Evolutionary conservation across 768 basidiomycete genomes (phyloP).

Genomic region (Suillus brevipes): DNA sequence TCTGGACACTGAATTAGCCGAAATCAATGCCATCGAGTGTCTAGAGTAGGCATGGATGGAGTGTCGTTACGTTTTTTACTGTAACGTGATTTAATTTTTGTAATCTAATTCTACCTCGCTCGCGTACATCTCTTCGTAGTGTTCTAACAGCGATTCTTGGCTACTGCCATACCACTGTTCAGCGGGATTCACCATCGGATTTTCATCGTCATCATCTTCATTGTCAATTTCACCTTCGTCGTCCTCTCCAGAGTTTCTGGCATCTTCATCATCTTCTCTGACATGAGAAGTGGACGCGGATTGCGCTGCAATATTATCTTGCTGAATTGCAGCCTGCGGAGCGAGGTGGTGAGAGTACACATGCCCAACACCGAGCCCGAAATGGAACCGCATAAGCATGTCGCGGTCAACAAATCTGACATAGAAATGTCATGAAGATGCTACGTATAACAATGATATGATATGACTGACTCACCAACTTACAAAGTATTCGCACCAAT

Average conservation of each 20-base stretch:
- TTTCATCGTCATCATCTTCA: too few relatives aligned
- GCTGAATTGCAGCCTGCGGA: too few relatives aligned
- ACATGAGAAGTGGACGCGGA: background rate
- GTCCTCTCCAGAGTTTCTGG: background rate
- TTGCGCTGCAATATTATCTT: background rate
- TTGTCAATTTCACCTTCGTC: too few relatives aligned
- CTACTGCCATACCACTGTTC: background rate
- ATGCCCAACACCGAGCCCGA: background rate
- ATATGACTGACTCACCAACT: background rate
- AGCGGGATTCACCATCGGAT: too few relatives aligned
- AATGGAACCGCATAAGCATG: conserved; percentile 2
- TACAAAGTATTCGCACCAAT: background rate
- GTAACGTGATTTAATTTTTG: background rate
- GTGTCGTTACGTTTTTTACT: too few relatives aligned
- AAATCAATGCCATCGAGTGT: too few relatives aligned
- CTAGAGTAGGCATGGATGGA: too few relatives aligned
- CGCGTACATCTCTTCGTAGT: background rate
- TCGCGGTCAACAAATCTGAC: conserved; percentile 2
- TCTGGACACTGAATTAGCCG: too few relatives aligned
- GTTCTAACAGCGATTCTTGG: too few relatives aligned
- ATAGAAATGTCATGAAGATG: too few relatives aligned
- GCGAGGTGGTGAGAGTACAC: background rate
- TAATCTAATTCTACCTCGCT: background rate
- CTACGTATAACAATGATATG: too few relatives aligned
- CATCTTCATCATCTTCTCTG: background rate